A percentile compares a stretch with the other conserved stretches of the same genome.
phyloP scores from a whole-genome alignment of 352 stramenopile genomes.

The Blastocystis sp. region DNA sequence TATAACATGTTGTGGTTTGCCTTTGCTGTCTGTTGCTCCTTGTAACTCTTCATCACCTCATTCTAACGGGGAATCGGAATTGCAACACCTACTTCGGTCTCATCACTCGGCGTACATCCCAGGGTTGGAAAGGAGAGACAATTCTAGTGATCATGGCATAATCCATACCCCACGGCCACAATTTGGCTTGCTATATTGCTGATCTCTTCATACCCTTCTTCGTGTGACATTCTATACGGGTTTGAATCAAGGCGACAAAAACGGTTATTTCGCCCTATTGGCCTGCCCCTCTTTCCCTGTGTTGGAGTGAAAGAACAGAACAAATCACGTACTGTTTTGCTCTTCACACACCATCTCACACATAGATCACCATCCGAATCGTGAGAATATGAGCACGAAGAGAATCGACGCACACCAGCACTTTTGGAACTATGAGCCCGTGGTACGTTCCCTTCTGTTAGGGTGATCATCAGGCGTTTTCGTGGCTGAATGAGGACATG shows the following conservation, averaged over 20 bases:
- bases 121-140: conserved; percentile 44
- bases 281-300: too few species aligned
- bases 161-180: not conserved
- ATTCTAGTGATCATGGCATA: not conserved
- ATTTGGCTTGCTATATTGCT: conserved; percentile 2
- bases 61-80: not conserved
- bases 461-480: conserved; percentile 6
- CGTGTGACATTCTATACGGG: not conserved
- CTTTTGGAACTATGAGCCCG: conserved; percentile 64
- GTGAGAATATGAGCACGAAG: conserved; percentile 16
- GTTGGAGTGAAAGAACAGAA: too few species aligned
- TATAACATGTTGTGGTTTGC: not conserved
- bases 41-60: not conserved
- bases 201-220: not conserved
- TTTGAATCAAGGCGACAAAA: not conserved
- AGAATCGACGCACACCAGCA: conserved; percentile 65
- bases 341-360: too few species aligned
- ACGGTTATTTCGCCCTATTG: too few species aligned
- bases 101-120: too few species aligned
- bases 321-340: too few species aligned
- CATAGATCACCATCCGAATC: too few species aligned
- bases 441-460: conserved; percentile 3
- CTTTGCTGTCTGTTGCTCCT: not conserved
- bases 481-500: conserved; percentile 67
- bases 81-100: not conserved